These are phyloP conservation scores for Paraphoma sp. DNA, from an alignment of 2,329 filamentous ascomycete species.

Conservation along the genomic window DNA sequence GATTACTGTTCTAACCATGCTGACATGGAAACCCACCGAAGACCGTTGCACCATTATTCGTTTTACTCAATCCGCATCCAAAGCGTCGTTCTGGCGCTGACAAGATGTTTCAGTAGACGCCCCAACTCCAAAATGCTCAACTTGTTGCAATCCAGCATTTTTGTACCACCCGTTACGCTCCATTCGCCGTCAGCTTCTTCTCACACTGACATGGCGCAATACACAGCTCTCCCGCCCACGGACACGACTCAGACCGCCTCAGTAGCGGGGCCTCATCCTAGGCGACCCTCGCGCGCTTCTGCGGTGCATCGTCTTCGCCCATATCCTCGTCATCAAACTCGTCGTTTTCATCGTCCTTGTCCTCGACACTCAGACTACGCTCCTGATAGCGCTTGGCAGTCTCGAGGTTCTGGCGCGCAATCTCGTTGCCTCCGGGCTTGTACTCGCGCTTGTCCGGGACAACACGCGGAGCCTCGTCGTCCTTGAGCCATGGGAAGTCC, in stretches of 20 bases:
- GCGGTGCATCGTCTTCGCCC: slow-evolving; percentile 1
- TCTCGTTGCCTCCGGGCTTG: slow-evolving; percentile 36
- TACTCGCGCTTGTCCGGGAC: slow-evolving; percentile 22
- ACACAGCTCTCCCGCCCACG: background rate
- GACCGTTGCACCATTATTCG: background rate
- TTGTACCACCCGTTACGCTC: background rate
- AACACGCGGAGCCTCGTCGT: slow-evolving; percentile 5
- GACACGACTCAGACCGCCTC: background rate
- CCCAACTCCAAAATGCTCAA: background rate
- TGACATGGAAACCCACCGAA: background rate
- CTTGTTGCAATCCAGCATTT: background rate
- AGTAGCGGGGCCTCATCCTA: background rate
- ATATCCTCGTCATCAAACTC: slow-evolving; percentile 10
- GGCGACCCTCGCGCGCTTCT: slow-evolving; percentile 5
- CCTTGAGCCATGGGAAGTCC: slow-evolving; percentile 51
- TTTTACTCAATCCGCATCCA: background rate
- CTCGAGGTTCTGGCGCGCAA: slow-evolving; percentile 31
- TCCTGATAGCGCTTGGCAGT: slow-evolving; percentile 19
- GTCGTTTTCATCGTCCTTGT: slow-evolving; percentile 6
- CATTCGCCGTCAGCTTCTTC: background rate
- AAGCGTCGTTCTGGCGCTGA: background rate
- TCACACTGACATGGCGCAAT: background rate
- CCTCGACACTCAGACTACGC: slow-evolving; percentile 8
- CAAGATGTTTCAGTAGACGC: background rate
- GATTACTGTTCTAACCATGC: background rate